Evolutionary conservation across 352 stramenopile species (phyloP), one percentile per base, ranked within the genome.

Genomic region (Thraustochytrium striatum): DNA sequence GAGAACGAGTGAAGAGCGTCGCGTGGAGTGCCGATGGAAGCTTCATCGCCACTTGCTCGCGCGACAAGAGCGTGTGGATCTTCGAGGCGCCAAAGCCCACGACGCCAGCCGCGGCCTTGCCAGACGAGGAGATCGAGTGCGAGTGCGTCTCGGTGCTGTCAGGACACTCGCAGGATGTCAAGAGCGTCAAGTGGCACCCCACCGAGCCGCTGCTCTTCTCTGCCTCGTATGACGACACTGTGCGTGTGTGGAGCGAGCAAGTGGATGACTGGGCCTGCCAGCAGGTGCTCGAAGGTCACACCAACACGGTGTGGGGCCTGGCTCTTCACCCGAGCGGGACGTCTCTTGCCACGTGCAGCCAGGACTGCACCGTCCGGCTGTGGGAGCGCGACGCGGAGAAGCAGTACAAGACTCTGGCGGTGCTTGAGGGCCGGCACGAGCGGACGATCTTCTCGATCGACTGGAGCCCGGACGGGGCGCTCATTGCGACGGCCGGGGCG

Each of bases 31-130:
- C 87, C 0, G 96, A 91, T 11, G 95, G 93, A 0, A 86, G 88
- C 28, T 91, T 97, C 53, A 83, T 99, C 35, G 96, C 96, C n/a
- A 98, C 92, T 7, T 98, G 94, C 85, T 95, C 94, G 57, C 88
- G 95, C n/a, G 95, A 99, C 86, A 99, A 99, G 85, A 97, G 90
- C 81, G 90, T 99, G 58, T 99, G 95, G 95, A 93, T 99, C 83
- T 99, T 94, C 94, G 95, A 98, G 83, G 94, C 30, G 25, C 9
- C 72, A 65, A 2, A 44, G 35, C 32, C 59, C 65, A 61, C 73
- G 72, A 28, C 81, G 35, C 44, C 36, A 3, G 33, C 30, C 19
- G 55, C 25, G 28, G 41, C 11, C 2, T 41, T 80, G 28, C 35
- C 87, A 33, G 90, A 94, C 19, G 87, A 91, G 0, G 92, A 95